Evolutionary conservation across 352 stramenopile genomes (phyloP).

Genomic region (Saprolegnia parasitica): DNA sequence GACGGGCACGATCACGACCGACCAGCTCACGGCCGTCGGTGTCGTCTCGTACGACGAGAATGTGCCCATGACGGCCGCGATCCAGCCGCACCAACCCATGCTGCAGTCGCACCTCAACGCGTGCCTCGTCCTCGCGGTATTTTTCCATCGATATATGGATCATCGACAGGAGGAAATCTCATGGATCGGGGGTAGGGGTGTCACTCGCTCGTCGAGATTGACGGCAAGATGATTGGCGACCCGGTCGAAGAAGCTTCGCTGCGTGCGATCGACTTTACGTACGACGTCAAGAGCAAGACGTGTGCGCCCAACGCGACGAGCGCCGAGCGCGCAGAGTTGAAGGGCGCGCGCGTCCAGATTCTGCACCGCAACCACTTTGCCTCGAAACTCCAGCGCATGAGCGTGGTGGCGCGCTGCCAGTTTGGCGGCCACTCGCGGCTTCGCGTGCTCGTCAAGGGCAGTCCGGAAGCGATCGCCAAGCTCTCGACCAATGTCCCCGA

Average conservation of each 20-base stretch:
- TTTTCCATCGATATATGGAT: too few species aligned
- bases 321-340: conserved; percentile 64
- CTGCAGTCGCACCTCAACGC: conserved; percentile 76
- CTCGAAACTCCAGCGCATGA: conserved; percentile 96
- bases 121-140: conserved; percentile 67
- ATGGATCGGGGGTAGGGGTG: conserved; percentile 56
- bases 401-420: conserved; percentile 89
- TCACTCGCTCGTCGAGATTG: conserved; percentile 97
- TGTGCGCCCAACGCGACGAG: conserved; percentile 68
- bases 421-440: conserved; percentile 41
- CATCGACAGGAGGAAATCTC: too few species aligned
- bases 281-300: conserved; percentile 61
- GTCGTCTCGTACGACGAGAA: conserved; percentile 83
- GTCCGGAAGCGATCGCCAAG: conserved; percentile 89
- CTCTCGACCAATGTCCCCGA: conserved; percentile 76
- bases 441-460: conserved; percentile 96
- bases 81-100: conserved; percentile 40
- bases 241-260: conserved; percentile 97
- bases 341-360: conserved; percentile 85
- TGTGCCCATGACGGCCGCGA: conserved; percentile 25
- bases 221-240: conserved; percentile 95
- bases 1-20: conserved; percentile 97
- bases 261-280: conserved; percentile 93
- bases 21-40: conserved; percentile 92
- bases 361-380: conserved; percentile 94